Percentiles rank a stretch among this genome's conserved stretches.
phyloP scores from a whole-genome alignment of 495 filamentous ascomycete genomes.

The Lophium mytilinum region DNA sequence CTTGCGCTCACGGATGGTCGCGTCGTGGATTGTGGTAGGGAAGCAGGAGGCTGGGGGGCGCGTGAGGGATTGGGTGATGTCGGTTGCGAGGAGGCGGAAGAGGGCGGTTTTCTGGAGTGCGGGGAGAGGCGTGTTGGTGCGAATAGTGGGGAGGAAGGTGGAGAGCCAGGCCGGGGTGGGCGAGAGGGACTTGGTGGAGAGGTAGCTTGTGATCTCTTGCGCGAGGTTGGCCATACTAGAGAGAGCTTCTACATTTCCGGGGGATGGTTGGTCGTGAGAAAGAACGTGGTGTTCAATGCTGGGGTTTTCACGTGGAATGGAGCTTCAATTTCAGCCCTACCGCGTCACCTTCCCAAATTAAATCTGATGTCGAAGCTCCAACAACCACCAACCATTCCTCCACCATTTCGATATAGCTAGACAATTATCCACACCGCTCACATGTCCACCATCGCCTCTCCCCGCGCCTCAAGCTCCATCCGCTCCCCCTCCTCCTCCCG shows the following conservation, averaged over 20 bases:
- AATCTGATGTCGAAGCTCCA: background rate
- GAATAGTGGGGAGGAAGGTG: conserved; percentile 32
- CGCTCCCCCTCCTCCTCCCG: conserved; percentile 65
- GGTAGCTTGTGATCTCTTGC: conserved; percentile 26
- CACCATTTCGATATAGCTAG: background rate
- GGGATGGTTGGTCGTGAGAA: conserved; percentile 18
- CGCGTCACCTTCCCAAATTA: background rate
- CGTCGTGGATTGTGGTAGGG: conserved; percentile 48
- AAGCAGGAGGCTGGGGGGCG: conserved; percentile 36
- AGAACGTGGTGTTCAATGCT: background rate
- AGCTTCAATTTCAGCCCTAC: background rate
- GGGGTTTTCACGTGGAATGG: background rate
- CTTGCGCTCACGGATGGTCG: conserved; percentile 43
- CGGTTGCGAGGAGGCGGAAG: conserved; percentile 68
- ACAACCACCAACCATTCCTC: background rate
- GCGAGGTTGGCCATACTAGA: conserved; percentile 14
- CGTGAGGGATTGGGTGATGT: conserved; percentile 58
- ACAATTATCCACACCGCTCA: background rate
- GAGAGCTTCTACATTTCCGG: background rate
- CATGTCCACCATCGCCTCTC: conserved; percentile 57
- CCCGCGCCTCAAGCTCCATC: conserved; percentile 53
- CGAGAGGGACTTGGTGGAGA: conserved; percentile 26
- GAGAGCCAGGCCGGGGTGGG: conserved; percentile 31
- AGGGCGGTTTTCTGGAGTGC: conserved; percentile 71
- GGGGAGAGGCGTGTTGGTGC: conserved; percentile 53